Evolutionary conservation across 805 yeast genomes (phyloP), one percentile per base, ranked within the genome.

Genomic region (Tetrapisispora namnaoensis): DNA sequence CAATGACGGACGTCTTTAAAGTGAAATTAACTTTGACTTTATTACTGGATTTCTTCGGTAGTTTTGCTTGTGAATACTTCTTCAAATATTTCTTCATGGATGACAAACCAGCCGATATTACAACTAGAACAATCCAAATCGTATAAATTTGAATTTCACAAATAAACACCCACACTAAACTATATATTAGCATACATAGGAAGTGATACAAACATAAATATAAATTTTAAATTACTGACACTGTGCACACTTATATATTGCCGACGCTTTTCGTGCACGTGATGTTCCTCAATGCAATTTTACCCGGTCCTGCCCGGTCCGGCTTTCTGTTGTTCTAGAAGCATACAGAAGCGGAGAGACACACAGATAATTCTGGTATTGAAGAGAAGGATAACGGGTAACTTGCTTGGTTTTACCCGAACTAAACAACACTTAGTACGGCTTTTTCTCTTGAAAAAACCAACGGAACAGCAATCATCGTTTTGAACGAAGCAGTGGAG

Each of bases 61-160:
- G 95, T 44, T 87, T 84, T 82, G 76, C 67, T 8, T 80, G 87
- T 63, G 99, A 93, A 70, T 54, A 80, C 45, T 77, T 76, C n/a
- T 78, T 93, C 71, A 93, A 93, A 67, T 72, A 74, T 62, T 80
- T 83, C 70, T 91, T 87, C 69, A 84, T 86, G 86, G 95, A 93
- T 67, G 87, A 80, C 59, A 83, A 83, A 60, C 87, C 98, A 45
- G 86, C 95, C 51, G 96, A 91, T 62, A 93, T 91, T 67, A 95
- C 98, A 6, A 20, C 17, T 2, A 41, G 40, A 54, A 2, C 69
- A 4, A 36, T 46, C 24, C 37, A 46, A 20, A 46, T 46, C 16
- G 37, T 37, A 16, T 35, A 37, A 45, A 7, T 8, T 24, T 24
- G 28, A 6, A 4, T 24, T 24, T 8, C 8, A 24, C 8, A 8